Percentiles rank a stretch among this genome's conserved stretches.
These are phyloP conservation scores for Apiospora saccharicola DNA, from an alignment of 2,329 filamentous ascomycete species.

Conservation along the genomic window DNA sequence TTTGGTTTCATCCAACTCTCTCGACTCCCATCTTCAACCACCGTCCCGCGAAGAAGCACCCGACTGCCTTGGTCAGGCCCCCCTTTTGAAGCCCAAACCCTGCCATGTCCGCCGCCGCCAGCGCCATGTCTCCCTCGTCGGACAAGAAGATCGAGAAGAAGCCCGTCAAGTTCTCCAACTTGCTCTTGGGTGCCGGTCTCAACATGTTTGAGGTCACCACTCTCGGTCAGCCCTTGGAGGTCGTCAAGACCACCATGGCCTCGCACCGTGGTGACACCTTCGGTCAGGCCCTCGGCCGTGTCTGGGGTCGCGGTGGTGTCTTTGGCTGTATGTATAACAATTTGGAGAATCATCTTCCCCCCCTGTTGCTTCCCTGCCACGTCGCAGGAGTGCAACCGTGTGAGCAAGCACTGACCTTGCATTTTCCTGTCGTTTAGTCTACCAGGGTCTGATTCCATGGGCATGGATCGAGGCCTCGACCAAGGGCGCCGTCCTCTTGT, in stretches of 20 bases:
- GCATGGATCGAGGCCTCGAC: constrained; percentile 99
- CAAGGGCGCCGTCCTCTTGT: constrained; percentile 98
- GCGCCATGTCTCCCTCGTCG: constrained; percentile 55
- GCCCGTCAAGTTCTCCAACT: constrained; percentile 99
- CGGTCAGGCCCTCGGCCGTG: constrained; percentile 78
- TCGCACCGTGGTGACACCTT: constrained; percentile 93
- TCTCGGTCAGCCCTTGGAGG: constrained; percentile 85
- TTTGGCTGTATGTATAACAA: constrained; percentile 73
- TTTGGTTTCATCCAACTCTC: constrained; percentile 28
- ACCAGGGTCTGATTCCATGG: constrained; percentile 99
- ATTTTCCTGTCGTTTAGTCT: constrained; percentile 71
- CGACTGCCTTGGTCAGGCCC: constrained; percentile 99
- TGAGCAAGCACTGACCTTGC: constrained; percentile 25
- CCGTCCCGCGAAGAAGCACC: constrained; percentile 79
- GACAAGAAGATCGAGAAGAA: constrained; percentile 86
- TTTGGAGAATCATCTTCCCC: background rate
- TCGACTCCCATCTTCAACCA: constrained; percentile 27
- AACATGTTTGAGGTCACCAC: constrained; percentile 88
- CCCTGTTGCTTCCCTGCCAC: background rate
- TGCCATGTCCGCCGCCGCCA: constrained; percentile 69
- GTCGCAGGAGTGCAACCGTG: too few relatives aligned
- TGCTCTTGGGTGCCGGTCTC: constrained; percentile 91
- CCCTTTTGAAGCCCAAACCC: constrained; percentile 52
- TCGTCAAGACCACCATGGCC: constrained; percentile 99
- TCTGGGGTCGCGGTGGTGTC: constrained; percentile 93